Evolutionary conservation across 805 yeast species (phyloP).

Genomic region (Candida michaelii): DNA sequence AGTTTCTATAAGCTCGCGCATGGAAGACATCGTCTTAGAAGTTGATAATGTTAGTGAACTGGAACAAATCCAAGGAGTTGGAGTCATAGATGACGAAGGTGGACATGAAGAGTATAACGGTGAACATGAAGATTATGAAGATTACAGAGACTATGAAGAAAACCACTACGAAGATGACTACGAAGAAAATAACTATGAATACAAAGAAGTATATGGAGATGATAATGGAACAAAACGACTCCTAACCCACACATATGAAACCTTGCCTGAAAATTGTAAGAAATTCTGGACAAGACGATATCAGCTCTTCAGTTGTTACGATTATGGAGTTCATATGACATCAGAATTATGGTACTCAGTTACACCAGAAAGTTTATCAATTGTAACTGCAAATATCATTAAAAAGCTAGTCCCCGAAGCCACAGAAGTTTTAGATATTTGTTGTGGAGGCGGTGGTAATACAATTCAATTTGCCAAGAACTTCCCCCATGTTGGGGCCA

Average conservation of each 20-base stretch:
- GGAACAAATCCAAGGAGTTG: constrained; percentile 8
- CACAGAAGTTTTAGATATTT: constrained; percentile 57
- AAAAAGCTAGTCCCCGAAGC: constrained; percentile 52
- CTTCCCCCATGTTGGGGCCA: constrained; percentile 58
- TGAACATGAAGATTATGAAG: not conserved
- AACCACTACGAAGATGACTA: not conserved
- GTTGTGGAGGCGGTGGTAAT: constrained; percentile 90
- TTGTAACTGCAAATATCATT: constrained; percentile 54
- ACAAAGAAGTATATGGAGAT: not conserved
- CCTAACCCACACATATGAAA: constrained; percentile 36
- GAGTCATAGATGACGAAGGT: not conserved
- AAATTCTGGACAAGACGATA: constrained; percentile 68
- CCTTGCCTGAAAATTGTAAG: constrained; percentile 40
- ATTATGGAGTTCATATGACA: constrained; percentile 67
- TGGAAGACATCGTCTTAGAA: constrained; percentile 4
- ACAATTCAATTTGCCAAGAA: constrained; percentile 67
- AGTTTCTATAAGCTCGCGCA: too few relatives aligned
- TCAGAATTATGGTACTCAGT: constrained; percentile 83
- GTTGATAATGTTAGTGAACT: not conserved
- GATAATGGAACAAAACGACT: constrained; percentile 4
- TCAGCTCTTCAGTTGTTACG: constrained; percentile 58
- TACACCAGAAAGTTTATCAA: constrained; percentile 77
- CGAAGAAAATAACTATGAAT: not conserved
- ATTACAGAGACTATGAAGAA: constrained; percentile 1
- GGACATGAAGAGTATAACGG: not conserved